Conservation (phyloP, 31 red algal genomes). For the Odonthalia washingtoniensis region DNA sequence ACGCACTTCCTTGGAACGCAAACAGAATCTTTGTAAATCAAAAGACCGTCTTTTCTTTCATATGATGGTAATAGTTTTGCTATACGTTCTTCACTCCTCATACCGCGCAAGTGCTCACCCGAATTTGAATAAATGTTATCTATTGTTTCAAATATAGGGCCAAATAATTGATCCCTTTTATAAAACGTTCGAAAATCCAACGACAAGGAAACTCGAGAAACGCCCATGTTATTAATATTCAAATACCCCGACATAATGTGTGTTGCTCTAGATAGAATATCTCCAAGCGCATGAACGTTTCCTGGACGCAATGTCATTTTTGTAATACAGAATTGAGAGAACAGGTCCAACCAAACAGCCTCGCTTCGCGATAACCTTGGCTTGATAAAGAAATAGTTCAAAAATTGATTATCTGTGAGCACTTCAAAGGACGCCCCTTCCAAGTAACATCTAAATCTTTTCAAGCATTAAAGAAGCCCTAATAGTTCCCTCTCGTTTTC, state of each 20-base stretch:
- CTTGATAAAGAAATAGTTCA: conserved; percentile 20
- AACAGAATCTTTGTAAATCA: background rate
- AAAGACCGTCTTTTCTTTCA: background rate
- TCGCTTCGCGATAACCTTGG: background rate
- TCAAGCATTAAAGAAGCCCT: background rate
- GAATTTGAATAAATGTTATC: background rate
- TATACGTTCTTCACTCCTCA: background rate
- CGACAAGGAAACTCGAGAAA: background rate
- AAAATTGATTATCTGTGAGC: background rate
- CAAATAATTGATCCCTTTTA: background rate
- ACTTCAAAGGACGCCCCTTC: too few species aligned
- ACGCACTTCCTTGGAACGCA: background rate
- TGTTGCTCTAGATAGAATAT: background rate
- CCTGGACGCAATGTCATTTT: background rate
- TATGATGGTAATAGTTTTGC: background rate
- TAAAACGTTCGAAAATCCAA: background rate
- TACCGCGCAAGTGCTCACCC: too few species aligned
- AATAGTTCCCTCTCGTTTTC: conserved; percentile 21
- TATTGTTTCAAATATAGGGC: background rate
- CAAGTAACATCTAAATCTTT: too few species aligned
- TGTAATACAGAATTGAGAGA: conserved; percentile 7
- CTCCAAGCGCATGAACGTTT: conserved; percentile 10
- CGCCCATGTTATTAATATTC: background rate
- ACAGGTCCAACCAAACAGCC: background rate
- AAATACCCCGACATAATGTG: background rate